Evolutionary conservation across 345 rosid species (phyloP).

Genomic region (Rhizophora mangle): DNA sequence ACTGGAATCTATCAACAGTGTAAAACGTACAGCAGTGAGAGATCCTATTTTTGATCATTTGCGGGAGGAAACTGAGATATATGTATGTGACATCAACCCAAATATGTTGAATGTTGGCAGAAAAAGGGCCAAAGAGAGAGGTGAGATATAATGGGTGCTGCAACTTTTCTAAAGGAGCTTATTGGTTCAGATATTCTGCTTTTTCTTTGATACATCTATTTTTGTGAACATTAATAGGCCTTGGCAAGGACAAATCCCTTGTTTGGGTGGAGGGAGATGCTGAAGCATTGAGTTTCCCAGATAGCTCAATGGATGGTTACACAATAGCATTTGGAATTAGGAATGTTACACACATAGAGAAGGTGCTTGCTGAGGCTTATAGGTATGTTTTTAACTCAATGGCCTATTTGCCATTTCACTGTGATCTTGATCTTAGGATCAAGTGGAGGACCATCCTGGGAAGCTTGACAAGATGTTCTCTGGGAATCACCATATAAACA

Average conservation of each 20-base stretch:
- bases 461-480: background rate
- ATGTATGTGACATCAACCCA: conserved; percentile 87
- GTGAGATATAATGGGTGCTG: conserved; percentile 30
- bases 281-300: conserved; percentile 71
- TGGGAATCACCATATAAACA: background rate
- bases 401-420: background rate
- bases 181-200: conserved; percentile 11
- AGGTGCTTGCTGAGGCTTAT: conserved; percentile 83
- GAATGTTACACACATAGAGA: conserved; percentile 95
- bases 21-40: conserved; percentile 52
- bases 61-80: conserved; percentile 74
- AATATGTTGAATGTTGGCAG: conserved; percentile 87
- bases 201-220: background rate
- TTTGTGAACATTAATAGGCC: conserved; percentile 13
- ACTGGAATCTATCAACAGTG: conserved; percentile 53
- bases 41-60: conserved; percentile 53
- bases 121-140: conserved; percentile 77
- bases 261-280: conserved; percentile 93
- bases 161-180: background rate
- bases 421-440: background rate
- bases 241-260: conserved; percentile 58
- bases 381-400: conserved; percentile 21
- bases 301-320: conserved; percentile 87
- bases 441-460: background rate
- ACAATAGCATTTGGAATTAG: conserved; percentile 97